Base-by-base conservation (phyloP, 2,329 filamentous ascomycete species). In the Pseudogymnoascus sp. region DNA sequence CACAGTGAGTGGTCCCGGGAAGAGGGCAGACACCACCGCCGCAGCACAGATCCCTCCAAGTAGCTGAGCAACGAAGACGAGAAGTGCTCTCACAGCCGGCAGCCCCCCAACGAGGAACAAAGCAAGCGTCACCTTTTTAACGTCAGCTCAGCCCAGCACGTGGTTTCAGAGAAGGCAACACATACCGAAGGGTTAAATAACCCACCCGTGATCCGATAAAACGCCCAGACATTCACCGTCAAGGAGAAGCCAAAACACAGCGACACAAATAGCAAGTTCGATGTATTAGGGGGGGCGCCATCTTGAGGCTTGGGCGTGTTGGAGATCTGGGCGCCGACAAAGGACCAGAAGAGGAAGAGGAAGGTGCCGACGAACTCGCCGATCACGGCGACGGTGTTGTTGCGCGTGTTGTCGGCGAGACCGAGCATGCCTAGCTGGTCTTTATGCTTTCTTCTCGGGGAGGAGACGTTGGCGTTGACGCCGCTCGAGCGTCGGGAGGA, bases 311-410 rank as follows among this genome's bases (percentile, higher is more conserved):
- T 69, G 64, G 60, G 43, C 62, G 68, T 42, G 31, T 61, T 60
- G 1, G 65, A 53, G n/a, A 65, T 65, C 49, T 69, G 66, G 18
- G 69, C 40, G 42, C 69, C 60, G 46, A 68, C 63, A 53, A 72
- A 63, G 36, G 69, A 14, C 68, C 75, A 65, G 63, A 71, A 66
- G 61, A 73, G 63, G 60, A 73, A 73, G 62, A 73, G 63, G 40
- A 80, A 78, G 0, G 81, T 84, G 31, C 82, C 82, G 11, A 80
- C 74, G 23, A 82, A 80, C 69, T 84, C 82, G 18, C 79, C 79
- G 8, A 79, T 61, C 12, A 76, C 73, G 31, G 78, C 80, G 43
- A 82, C 74, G 53, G 78, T 65, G 67, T 82, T 79, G 61, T 78
- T 77, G 21, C 78, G 76, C 60, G 66, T 65, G 38, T 9, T 64